These are phyloP conservation scores for Lasiodiplodia citricola DNA, from an alignment of 2,329 filamentous ascomycete species.

Conservation along the genomic window DNA sequence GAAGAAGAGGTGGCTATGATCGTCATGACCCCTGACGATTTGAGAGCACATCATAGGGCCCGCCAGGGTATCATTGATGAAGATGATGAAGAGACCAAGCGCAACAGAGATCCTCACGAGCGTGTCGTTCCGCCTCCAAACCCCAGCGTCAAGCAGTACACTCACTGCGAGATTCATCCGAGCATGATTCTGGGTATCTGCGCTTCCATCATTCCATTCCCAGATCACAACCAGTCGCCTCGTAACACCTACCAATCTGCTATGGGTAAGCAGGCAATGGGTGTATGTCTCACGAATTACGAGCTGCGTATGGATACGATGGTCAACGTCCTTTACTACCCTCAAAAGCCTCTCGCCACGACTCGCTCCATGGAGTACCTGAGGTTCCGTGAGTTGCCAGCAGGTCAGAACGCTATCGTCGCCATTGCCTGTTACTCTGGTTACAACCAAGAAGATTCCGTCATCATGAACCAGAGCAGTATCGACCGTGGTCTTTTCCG, in stretches of 20 bases:
- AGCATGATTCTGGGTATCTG: conserved; percentile 99
- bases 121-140: conserved; percentile 89
- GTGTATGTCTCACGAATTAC: conserved; percentile 97
- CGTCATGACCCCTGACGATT: conserved; percentile 95
- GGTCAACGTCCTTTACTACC: conserved; percentile 99
- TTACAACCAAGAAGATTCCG: conserved; percentile 99
- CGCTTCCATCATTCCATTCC: conserved; percentile 99
- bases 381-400: conserved; percentile 95
- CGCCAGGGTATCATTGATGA: neutral
- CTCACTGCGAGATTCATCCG: conserved; percentile 98
- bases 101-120: conserved; percentile 72
- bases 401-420: conserved; percentile 97
- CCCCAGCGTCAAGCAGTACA: conserved; percentile 87
- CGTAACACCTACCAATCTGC: conserved; percentile 99
- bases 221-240: conserved; percentile 97
- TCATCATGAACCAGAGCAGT: conserved; percentile 99
- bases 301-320: conserved; percentile 98
- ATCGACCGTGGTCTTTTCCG: conserved; percentile 97
- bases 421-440: conserved; percentile 97
- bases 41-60: conserved; percentile 64
- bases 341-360: conserved; percentile 94
- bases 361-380: conserved; percentile 98
- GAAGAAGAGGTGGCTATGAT: conserved; percentile 99
- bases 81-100: conserved; percentile 9
- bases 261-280: conserved; percentile 99